Percentiles rank a stretch among this genome's conserved stretches.
These are phyloP conservation scores for Buxus sempervirens DNA, from an alignment of 164 flowering plant genomes.

Conservation along the genomic window DNA sequence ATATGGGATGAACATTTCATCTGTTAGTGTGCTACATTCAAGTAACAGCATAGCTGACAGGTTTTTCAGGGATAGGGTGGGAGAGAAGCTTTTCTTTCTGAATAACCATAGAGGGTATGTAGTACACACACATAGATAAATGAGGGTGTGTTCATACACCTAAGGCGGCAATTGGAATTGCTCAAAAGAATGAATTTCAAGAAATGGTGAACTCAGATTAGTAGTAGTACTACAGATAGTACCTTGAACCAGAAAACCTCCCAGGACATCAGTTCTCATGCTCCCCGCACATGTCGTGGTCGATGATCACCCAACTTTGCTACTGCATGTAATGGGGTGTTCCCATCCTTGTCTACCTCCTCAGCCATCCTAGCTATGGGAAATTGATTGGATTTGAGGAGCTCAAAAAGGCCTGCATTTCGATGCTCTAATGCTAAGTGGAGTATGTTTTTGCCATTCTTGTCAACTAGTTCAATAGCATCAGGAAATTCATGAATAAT, in stretches of 20 bases:
- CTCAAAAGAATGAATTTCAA: no score
- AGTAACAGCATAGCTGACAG: no score
- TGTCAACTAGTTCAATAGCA: background rate
- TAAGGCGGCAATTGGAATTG: no score
- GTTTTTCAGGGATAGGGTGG: no score
- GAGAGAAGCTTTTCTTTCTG: no score
- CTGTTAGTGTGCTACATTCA: no score
- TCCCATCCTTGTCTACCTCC: background rate
- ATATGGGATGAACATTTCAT: no score
- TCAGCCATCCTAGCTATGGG: background rate
- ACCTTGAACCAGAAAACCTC: background rate
- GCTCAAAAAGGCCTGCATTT: background rate
- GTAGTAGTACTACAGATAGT: background rate
- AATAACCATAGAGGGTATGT: no score
- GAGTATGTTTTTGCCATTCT: background rate
- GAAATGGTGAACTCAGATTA: background rate
- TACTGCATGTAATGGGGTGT: background rate
- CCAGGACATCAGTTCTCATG: background rate
- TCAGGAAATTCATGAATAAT: background rate
- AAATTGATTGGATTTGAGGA: background rate
- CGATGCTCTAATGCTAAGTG: background rate
- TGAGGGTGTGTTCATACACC: no score
- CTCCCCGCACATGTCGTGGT: background rate
- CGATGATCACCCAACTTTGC: background rate
- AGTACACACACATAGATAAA: no score